Conservation (phyloP, 2,329 filamentous ascomycete species). For the Fusarium tuaranense region DNA sequence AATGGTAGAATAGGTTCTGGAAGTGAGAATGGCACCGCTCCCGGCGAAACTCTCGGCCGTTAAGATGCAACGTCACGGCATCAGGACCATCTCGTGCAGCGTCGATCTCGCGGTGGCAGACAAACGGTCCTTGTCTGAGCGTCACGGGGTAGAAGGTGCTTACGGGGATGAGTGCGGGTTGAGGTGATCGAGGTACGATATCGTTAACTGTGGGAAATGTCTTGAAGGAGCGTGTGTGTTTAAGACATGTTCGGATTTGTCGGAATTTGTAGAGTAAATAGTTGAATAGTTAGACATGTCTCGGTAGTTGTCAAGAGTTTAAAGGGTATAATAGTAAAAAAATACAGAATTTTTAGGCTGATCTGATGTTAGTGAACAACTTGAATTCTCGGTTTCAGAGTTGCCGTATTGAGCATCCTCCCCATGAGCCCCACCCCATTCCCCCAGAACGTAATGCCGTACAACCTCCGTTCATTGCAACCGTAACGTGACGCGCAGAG, state of each 20-base stretch:
- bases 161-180: constrained; percentile 7
- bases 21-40: neutral
- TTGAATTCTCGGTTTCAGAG: constrained; percentile 1
- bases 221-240: neutral
- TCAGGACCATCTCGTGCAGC: neutral
- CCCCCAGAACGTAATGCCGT: constrained; percentile 18
- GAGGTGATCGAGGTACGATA: neutral
- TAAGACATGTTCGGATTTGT: neutral
- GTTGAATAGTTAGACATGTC: neutral
- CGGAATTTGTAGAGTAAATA: neutral
- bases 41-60: constrained; percentile 25
- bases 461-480: constrained; percentile 1
- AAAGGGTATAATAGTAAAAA: neutral
- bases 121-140: neutral
- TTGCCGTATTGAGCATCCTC: neutral
- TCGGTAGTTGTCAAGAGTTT: neutral
- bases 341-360: neutral
- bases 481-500: constrained; percentile 7
- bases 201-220: neutral
- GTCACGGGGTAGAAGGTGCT: neutral
- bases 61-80: constrained; percentile 28
- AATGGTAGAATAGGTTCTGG: neutral
- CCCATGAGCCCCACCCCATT: constrained; percentile 8
- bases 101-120: constrained; percentile 7
- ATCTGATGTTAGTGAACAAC: constrained; percentile 6